These are phyloP conservation scores for bread wheat (Triticum aestivum) DNA, from an alignment of 176 grass and related monocot genomes.

Conservation along the genomic window DNA sequence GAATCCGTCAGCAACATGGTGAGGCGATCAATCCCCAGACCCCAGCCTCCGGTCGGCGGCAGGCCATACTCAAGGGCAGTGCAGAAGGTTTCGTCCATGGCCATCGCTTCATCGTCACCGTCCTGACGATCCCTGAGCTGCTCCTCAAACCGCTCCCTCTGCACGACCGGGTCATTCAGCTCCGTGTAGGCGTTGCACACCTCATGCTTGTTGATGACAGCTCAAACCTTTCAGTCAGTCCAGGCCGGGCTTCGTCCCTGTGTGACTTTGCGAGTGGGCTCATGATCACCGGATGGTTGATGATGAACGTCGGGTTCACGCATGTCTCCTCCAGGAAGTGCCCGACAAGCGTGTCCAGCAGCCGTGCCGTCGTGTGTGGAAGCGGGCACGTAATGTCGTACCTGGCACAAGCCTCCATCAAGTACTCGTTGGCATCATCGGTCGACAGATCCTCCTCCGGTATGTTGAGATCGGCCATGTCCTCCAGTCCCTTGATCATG, in stretches of 20 bases:
- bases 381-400: conserved; percentile 78
- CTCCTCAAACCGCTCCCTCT: conserved; percentile 76
- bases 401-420: conserved; percentile 62
- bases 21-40: too few species aligned
- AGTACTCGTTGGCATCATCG: conserved; percentile 64
- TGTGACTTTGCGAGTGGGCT: conserved; percentile 91
- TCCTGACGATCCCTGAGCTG: conserved; percentile 86
- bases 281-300: conserved; percentile 81
- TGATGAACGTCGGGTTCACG: not conserved
- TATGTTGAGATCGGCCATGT: conserved; percentile 60
- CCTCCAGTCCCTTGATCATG: conserved; percentile 78
- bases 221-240: conserved; percentile 76
- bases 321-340: conserved; percentile 83
- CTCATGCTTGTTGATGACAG: conserved; percentile 88
- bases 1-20: too few species aligned
- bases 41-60: too few species aligned
- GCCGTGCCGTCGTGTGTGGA: conserved; percentile 73
- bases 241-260: conserved; percentile 37
- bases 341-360: conserved; percentile 90
- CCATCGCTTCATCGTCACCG: conserved; percentile 93
- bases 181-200: conserved; percentile 87
- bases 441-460: conserved; percentile 65
- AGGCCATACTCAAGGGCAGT: conserved; percentile 50
- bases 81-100: conserved; percentile 78
- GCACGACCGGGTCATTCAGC: conserved; percentile 69